Percentiles rank a stretch among this genome's conserved stretches.
These are phyloP conservation scores for Mycena metata DNA, from an alignment of 768 basidiomycete species.

Conservation along the genomic window DNA sequence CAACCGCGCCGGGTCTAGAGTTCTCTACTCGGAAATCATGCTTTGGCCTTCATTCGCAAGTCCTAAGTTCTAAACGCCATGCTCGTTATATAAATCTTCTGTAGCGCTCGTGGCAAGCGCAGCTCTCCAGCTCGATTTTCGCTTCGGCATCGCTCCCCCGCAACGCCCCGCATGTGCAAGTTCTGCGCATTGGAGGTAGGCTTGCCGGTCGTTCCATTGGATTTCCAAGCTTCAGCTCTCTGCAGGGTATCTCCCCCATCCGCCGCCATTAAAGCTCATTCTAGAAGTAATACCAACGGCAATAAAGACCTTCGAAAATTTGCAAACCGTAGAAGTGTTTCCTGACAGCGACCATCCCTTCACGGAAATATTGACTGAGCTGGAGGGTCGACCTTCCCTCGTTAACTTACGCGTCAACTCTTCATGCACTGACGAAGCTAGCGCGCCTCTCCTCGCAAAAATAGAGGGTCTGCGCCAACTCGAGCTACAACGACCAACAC, in stretches of 20 bases:
- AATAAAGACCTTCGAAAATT: constrained; percentile 46
- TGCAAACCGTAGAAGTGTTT: constrained; percentile 50
- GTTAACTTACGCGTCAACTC: constrained; percentile 51
- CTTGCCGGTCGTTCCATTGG: background rate
- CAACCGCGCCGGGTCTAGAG: constrained; percentile 56
- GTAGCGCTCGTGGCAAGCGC: constrained; percentile 10
- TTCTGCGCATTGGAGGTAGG: constrained; percentile 62
- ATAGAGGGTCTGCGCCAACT: constrained; percentile 48
- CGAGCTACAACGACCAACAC: constrained; percentile 52
- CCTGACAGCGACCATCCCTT: constrained; percentile 54
- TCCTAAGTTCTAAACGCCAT: background rate
- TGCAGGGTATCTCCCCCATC: constrained; percentile 35
- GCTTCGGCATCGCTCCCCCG: constrained; percentile 54
- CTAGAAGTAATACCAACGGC: background rate
- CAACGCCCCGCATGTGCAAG: constrained; percentile 56
- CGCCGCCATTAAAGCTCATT: constrained; percentile 17
- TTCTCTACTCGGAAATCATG: constrained; percentile 63
- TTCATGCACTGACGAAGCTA: constrained; percentile 51
- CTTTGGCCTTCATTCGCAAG: constrained; percentile 39
- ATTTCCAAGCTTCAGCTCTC: background rate
- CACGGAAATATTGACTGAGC: constrained; percentile 41
- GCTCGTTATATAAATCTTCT: constrained; percentile 4
- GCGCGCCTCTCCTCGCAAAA: constrained; percentile 47
- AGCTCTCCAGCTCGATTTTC: constrained; percentile 37
- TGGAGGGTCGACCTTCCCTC: constrained; percentile 41